Conservation (phyloP, 2,329 filamentous ascomycete species). For the Monilinia polystroma region DNA sequence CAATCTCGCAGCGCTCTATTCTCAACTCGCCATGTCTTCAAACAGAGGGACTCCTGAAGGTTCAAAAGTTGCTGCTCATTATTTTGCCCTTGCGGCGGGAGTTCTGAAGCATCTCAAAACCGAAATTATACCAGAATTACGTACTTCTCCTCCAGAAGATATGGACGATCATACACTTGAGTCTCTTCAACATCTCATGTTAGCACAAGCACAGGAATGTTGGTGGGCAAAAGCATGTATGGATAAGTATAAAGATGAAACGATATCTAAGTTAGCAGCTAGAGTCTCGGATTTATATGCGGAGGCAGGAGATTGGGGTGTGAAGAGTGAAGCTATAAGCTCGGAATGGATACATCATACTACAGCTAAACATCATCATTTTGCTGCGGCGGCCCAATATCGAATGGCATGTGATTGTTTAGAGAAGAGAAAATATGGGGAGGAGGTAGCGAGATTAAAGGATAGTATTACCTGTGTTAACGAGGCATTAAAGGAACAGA, state of each 20-base stretch:
- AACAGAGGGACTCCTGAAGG: slow-evolving; percentile 78
- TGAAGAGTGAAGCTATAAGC: slow-evolving; percentile 85
- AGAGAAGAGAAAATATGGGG: slow-evolving; percentile 91
- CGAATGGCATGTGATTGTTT: slow-evolving; percentile 85
- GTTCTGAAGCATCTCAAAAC: slow-evolving; percentile 76
- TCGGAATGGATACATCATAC: slow-evolving; percentile 98
- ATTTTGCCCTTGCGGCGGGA: slow-evolving; percentile 85
- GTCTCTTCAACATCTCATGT: slow-evolving; percentile 75
- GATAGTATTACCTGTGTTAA: slow-evolving; percentile 82
- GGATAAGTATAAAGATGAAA: slow-evolving; percentile 87
- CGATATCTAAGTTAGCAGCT: slow-evolving; percentile 86
- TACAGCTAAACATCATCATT: slow-evolving; percentile 95
- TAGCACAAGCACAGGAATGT: slow-evolving; percentile 94
- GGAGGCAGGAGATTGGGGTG: slow-evolving; percentile 76
- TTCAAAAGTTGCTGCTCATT: slow-evolving; percentile 82
- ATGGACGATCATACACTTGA: slow-evolving; percentile 90
- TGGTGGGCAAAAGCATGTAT: slow-evolving; percentile 98
- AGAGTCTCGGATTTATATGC: slow-evolving; percentile 90
- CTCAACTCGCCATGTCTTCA: slow-evolving; percentile 80
- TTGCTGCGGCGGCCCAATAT: slow-evolving; percentile 92
- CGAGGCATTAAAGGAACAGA: slow-evolving; percentile 81
- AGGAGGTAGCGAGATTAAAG: slow-evolving; percentile 83
- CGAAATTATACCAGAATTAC: slow-evolving; percentile 76
- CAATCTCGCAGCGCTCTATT: slow-evolving; percentile 91
- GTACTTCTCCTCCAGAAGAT: slow-evolving; percentile 83